phyloP scores from a whole-genome alignment of 2,329 filamentous ascomycete species.

The Colletotrichum siamense region DNA sequence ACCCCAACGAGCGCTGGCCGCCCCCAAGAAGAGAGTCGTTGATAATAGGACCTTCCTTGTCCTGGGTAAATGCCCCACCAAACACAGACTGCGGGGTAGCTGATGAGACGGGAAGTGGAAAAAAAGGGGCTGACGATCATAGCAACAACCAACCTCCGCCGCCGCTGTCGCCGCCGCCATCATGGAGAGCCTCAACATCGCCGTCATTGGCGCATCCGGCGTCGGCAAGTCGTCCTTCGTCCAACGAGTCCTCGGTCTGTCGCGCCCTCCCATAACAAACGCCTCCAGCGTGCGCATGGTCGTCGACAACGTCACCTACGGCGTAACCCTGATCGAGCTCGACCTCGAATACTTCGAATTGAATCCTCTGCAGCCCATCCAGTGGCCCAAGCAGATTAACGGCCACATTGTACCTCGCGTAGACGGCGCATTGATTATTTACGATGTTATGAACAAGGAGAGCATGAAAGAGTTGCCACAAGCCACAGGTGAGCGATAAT shows the following conservation, averaged over 20 bases:
- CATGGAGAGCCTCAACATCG: conserved; percentile 70
- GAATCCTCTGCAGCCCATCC: conserved; percentile 61
- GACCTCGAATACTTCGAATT: conserved; percentile 71
- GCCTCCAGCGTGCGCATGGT: conserved; percentile 62
- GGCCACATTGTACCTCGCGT: conserved; percentile 76
- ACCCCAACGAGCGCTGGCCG: conserved; percentile 44
- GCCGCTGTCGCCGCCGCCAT: conserved; percentile 22
- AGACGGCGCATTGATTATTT: conserved; percentile 84
- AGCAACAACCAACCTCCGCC: conserved; percentile 24
- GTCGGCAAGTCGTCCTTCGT: conserved; percentile 74
- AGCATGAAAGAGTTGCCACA: conserved; percentile 78
- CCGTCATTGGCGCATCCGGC: conserved; percentile 69
- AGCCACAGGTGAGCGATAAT: conserved; percentile 72
- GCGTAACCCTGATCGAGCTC: conserved; percentile 69
- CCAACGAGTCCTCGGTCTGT: conserved; percentile 64
- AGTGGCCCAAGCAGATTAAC: conserved; percentile 72
- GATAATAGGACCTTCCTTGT: conserved; percentile 41
- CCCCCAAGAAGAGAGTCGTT: conserved; percentile 55
- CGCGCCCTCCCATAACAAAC: conserved; percentile 57
- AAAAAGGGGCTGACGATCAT: conserved; percentile 24
- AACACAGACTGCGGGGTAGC: conserved; percentile 18
- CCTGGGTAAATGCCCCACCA: conserved; percentile 39
- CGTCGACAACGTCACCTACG: conserved; percentile 62
- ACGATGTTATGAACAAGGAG: conserved; percentile 82
- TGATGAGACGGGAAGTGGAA: conserved; percentile 21